phyloP scores from a whole-genome alignment of 768 basidiomycete species.

The Agrocybe praecox region DNA sequence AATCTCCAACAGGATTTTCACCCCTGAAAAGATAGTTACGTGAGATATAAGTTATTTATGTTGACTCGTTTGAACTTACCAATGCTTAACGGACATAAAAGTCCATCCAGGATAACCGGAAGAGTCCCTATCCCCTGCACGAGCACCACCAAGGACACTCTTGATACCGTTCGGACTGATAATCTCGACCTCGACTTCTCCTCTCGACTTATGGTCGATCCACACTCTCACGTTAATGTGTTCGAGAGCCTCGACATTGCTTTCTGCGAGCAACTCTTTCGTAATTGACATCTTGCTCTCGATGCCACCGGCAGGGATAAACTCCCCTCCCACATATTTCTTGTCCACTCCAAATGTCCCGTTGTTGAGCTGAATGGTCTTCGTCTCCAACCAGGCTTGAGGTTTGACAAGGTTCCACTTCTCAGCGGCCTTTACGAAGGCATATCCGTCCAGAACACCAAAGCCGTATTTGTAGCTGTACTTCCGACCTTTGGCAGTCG shows the following conservation, averaged over 20 bases:
- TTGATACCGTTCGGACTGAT: conserved; percentile 82
- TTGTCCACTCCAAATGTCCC: conserved; percentile 58
- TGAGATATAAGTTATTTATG: neutral
- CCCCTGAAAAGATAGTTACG: conserved; percentile 59
- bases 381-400: conserved; percentile 86
- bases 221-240: conserved; percentile 92
- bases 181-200: conserved; percentile 93
- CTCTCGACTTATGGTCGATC: conserved; percentile 85
- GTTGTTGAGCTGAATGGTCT: conserved; percentile 65
- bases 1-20: conserved; percentile 87
- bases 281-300: conserved; percentile 67
- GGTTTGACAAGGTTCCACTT: conserved; percentile 90
- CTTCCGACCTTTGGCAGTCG: conserved; percentile 64
- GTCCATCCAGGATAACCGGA: conserved; percentile 92
- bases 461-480: conserved; percentile 95
- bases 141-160: conserved; percentile 79
- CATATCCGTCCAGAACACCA: conserved; percentile 83
- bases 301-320: conserved; percentile 69
- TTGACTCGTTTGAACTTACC: conserved; percentile 51
- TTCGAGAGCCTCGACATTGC: conserved; percentile 88
- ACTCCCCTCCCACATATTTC: conserved; percentile 62
- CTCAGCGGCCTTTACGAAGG: conserved; percentile 79
- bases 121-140: conserved; percentile 62
- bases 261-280: conserved; percentile 59
- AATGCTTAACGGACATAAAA: conserved; percentile 99